Evolutionary conservation across 2,329 filamentous ascomycete species (phyloP).

Genomic region (Lasiodiplodia gonubiensis): DNA sequence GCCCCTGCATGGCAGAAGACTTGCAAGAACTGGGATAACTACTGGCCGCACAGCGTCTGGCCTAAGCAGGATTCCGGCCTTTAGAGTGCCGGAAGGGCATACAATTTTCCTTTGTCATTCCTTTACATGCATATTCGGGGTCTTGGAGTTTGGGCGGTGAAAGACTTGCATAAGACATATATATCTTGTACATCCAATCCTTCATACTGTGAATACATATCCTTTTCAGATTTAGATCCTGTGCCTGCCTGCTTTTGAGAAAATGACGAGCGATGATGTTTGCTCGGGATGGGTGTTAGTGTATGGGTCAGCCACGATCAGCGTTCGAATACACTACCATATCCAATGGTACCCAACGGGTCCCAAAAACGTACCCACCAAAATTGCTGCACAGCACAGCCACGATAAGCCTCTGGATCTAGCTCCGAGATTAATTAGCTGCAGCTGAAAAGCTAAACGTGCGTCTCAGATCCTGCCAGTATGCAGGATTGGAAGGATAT

Average conservation of each 20-base stretch:
- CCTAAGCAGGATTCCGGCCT: slow-evolving; percentile 43
- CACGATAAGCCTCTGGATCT: background rate
- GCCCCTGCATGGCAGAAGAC: slow-evolving; percentile 36
- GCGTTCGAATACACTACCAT: too few species aligned
- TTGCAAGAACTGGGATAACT: slow-evolving; percentile 43
- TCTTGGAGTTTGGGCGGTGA: background rate
- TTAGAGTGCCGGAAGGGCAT: slow-evolving; percentile 4
- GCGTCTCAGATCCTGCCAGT: background rate
- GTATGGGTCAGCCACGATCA: background rate
- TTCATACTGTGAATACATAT: background rate
- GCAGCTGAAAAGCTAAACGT: background rate
- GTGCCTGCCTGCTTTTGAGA: background rate
- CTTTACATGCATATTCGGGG: background rate
- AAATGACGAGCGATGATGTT: background rate
- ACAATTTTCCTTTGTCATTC: background rate
- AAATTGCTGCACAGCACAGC: background rate
- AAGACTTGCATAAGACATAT: background rate
- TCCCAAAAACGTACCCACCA: background rate
- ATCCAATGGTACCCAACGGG: background rate
- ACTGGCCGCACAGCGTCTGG: slow-evolving; percentile 37
- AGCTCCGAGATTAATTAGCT: background rate
- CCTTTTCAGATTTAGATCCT: background rate
- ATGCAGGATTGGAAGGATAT: background rate
- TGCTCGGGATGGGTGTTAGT: background rate
- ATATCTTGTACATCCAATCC: background rate